phyloP scores from a whole-genome alignment of 495 filamentous ascomycete genomes.

The Thermothielavioides terrestris region DNA sequence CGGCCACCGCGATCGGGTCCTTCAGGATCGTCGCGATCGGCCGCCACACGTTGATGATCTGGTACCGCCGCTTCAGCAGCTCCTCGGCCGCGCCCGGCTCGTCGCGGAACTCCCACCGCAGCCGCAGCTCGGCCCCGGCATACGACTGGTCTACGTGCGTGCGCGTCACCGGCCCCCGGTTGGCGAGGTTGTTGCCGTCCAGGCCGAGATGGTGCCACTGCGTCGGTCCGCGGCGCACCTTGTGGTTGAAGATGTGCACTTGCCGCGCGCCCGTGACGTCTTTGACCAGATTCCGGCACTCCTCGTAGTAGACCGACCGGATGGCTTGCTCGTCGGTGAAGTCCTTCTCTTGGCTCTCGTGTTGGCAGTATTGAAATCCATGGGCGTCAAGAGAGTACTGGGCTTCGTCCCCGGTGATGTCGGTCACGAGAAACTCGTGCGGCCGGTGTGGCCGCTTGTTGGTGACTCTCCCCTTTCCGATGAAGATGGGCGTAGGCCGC shows the following conservation, averaged over 20 bases:
- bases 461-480: constrained; percentile 24
- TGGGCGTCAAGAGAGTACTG: constrained; percentile 30
- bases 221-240: constrained; percentile 49
- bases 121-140: constrained; percentile 45
- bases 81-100: constrained; percentile 42
- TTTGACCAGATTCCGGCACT: constrained; percentile 52
- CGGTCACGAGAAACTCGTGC: constrained; percentile 31
- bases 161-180: constrained; percentile 54
- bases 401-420: constrained; percentile 30
- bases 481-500: constrained; percentile 43
- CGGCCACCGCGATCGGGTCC: constrained; percentile 54
- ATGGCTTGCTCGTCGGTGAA: constrained; percentile 58
- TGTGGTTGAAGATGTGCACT: constrained; percentile 66
- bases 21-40: constrained; percentile 53
- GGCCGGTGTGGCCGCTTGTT: constrained; percentile 40
- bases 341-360: constrained; percentile 32
- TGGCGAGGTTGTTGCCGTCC: constrained; percentile 19
- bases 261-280: constrained; percentile 53
- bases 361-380: constrained; percentile 32
- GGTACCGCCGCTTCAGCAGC: constrained; percentile 52
- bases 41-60: constrained; percentile 70
- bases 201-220: constrained; percentile 31
- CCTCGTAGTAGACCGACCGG: constrained; percentile 51
- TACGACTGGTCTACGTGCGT: constrained; percentile 70
- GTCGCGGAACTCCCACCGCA: constrained; percentile 47